Percentiles rank a stretch among this genome's conserved stretches.
These are phyloP conservation scores for Veloporphyrellus conicus DNA, from an alignment of 1,284 basidiomycete species.

Conservation along the genomic window DNA sequence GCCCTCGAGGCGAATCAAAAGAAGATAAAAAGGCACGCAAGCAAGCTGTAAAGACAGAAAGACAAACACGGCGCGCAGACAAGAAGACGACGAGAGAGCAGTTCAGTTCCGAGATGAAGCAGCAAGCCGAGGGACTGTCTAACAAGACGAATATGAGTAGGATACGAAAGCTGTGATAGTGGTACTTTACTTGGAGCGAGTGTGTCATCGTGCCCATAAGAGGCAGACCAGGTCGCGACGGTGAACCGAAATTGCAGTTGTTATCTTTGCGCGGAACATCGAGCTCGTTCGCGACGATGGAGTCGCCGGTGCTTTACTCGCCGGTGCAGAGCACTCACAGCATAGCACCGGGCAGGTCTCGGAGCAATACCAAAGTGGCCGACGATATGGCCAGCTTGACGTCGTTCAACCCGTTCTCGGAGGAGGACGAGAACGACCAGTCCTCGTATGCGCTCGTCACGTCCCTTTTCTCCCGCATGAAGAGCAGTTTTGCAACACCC, in stretches of 20 bases:
- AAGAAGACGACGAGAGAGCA: slow-evolving; percentile 79
- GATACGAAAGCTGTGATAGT: slow-evolving; percentile 19
- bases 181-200: neutral
- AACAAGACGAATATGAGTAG: slow-evolving; percentile 28
- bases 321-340: slow-evolving; percentile 39
- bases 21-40: slow-evolving; percentile 90
- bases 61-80: slow-evolving; percentile 69
- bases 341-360: slow-evolving; percentile 51
- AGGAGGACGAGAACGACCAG: slow-evolving; percentile 81
- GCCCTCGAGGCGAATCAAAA: slow-evolving; percentile 74
- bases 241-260: slow-evolving; percentile 10
- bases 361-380: slow-evolving; percentile 55
- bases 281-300: slow-evolving; percentile 21
- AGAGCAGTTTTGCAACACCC: slow-evolving; percentile 67
- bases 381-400: slow-evolving; percentile 72
- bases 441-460: slow-evolving; percentile 76
- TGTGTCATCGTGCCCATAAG: slow-evolving; percentile 11
- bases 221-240: slow-evolving; percentile 1
- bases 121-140: slow-evolving; percentile 57
- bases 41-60: slow-evolving; percentile 78
- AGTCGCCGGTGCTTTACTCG: slow-evolving; percentile 35
- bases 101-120: slow-evolving; percentile 71
- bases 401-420: slow-evolving; percentile 80
- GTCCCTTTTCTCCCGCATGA: slow-evolving; percentile 71
- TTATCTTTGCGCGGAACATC: slow-evolving; percentile 6